phyloP scores from a whole-genome alignment of 805 yeast genomes.

The Candida saitoana region DNA sequence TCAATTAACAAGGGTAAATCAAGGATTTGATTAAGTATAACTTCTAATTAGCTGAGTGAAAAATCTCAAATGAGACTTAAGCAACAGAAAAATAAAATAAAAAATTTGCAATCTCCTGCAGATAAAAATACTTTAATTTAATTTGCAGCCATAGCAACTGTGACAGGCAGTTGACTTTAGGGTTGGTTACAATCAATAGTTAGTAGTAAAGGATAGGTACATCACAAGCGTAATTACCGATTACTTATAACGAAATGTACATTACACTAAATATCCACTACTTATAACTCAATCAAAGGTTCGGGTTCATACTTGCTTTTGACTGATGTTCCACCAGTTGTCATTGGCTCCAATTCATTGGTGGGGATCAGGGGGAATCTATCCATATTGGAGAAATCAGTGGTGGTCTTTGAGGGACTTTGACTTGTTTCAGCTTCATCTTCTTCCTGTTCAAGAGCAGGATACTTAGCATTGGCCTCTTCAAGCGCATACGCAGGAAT shows the following conservation, averaged over 20 bases:
- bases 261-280: background rate
- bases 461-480: slow-evolving; percentile 10
- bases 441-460: slow-evolving; percentile 9
- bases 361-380: slow-evolving; percentile 3
- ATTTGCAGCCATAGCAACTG: background rate
- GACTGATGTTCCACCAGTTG: background rate
- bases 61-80: background rate
- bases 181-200: background rate
- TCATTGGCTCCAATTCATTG: background rate
- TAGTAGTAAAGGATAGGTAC: too few relatives aligned
- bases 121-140: background rate
- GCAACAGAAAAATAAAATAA: slow-evolving; percentile 1
- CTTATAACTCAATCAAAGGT: slow-evolving; percentile 37
- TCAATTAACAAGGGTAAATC: background rate
- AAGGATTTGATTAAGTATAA: background rate
- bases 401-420: background rate
- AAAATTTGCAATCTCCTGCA: background rate
- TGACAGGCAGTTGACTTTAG: background rate
- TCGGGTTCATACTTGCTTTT: slow-evolving; percentile 27
- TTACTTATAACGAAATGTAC: too few relatives aligned
- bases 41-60: slow-evolving; percentile 1
- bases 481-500: slow-evolving; percentile 10
- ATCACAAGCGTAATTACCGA: too few relatives aligned
- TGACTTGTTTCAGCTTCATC: background rate
- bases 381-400: slow-evolving; percentile 3